phyloP scores from a whole-genome alignment of 1,284 basidiomycete species.

The Cryptococcus sp. region DNA sequence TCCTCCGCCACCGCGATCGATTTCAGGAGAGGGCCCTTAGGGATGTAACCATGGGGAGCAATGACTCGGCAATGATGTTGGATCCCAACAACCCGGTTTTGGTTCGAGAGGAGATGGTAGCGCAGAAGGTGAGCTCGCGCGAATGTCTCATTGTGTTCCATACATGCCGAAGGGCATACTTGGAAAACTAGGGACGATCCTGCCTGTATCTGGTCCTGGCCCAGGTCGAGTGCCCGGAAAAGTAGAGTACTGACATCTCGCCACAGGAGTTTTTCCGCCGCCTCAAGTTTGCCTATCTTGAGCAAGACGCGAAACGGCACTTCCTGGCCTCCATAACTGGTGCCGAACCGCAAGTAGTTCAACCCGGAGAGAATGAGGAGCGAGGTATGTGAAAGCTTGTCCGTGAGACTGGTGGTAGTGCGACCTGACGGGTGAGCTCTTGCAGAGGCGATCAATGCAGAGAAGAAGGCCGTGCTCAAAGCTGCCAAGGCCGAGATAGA shows the following conservation, averaged over 20 bases:
- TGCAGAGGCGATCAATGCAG: conserved; percentile 59
- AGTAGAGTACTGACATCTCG: background rate
- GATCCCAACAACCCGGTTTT: conserved; percentile 44
- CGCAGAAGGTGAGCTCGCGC: conserved; percentile 35
- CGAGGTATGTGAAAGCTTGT: conserved; percentile 38
- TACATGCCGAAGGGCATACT: too few relatives aligned
- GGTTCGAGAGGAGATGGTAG: conserved; percentile 39
- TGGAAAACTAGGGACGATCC: too few relatives aligned
- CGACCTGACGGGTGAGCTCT: background rate
- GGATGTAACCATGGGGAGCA: conserved; percentile 29
- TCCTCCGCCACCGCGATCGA: conserved; percentile 28
- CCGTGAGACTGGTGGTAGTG: background rate
- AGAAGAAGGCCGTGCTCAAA: conserved; percentile 67
- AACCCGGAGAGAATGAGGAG: conserved; percentile 67
- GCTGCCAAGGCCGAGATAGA: conserved; percentile 61
- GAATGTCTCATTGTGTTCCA: background rate
- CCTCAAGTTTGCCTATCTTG: conserved; percentile 78
- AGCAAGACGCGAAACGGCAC: conserved; percentile 80
- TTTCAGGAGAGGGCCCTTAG: conserved; percentile 35
- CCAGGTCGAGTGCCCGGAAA: background rate
- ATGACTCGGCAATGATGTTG: conserved; percentile 24
- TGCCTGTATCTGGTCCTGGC: background rate
- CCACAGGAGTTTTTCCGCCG: conserved; percentile 69
- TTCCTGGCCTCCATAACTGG: conserved; percentile 79
- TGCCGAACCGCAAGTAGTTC: conserved; percentile 68